A percentile compares a stretch with the other conserved stretches of the same genome.
Conservation (phyloP, 768 basidiomycete species). For the Hygrophoropsis aurantiaca region DNA sequence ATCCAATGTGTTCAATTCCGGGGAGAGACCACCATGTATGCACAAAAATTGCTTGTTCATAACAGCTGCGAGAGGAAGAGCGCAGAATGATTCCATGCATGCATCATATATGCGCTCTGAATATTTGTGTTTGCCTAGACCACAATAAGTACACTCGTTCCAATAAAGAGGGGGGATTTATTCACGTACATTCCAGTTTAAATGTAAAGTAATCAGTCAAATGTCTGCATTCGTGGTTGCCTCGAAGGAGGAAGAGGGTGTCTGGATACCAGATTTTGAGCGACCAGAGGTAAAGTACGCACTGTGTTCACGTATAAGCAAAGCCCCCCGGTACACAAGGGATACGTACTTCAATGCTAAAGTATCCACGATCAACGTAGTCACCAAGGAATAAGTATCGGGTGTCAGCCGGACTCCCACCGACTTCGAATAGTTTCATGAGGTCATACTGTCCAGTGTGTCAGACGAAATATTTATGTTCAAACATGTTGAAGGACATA, state of each 20-base stretch:
- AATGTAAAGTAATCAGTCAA: constrained; percentile 99
- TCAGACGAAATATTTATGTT: constrained; percentile 6
- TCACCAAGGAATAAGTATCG: constrained; percentile 91
- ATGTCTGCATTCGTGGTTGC: constrained; percentile 99
- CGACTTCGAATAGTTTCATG: constrained; percentile 95
- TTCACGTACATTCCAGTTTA: constrained; percentile 88
- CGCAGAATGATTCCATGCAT: constrained; percentile 97
- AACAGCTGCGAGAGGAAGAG: constrained; percentile 90
- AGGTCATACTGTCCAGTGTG: constrained; percentile 69
- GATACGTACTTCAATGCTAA: constrained; percentile 78
- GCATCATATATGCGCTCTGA: constrained; percentile 95
- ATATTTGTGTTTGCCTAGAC: constrained; percentile 95
- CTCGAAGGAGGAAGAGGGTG: constrained; percentile 92
- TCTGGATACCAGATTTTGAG: constrained; percentile 99
- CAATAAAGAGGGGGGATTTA: neutral
- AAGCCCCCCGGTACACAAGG: neutral
- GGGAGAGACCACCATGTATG: constrained; percentile 95
- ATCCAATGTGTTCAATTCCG: constrained; percentile 93
- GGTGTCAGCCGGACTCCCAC: constrained; percentile 91
- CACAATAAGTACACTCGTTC: constrained; percentile 6
- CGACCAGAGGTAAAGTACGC: constrained; percentile 96
- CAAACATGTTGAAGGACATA: constrained; percentile 39
- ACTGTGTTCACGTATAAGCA: constrained; percentile 46
- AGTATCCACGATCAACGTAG: constrained; percentile 92
- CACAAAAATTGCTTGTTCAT: constrained; percentile 99